Conservation (phyloP, 2,329 filamentous ascomycete species). For the Colletotrichum chlorophyti region DNA sequence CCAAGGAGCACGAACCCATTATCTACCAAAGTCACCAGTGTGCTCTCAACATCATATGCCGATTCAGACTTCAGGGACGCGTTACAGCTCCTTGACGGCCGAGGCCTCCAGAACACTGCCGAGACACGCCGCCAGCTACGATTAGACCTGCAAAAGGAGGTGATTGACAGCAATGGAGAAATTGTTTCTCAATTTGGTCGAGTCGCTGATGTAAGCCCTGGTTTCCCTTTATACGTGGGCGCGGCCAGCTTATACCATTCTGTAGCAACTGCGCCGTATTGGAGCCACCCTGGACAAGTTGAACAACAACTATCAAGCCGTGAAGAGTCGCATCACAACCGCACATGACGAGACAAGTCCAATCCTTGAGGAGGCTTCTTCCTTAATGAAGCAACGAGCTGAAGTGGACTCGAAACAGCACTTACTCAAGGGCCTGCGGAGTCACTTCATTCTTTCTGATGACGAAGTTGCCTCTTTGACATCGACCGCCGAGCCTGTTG, state of each 20-base stretch:
- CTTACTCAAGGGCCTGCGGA: constrained; percentile 77
- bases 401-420: constrained; percentile 82
- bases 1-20: constrained; percentile 68
- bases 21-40: constrained; percentile 80
- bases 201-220: constrained; percentile 78
- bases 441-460: constrained; percentile 85
- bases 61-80: constrained; percentile 92
- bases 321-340: constrained; percentile 78
- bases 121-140: constrained; percentile 81
- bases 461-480: constrained; percentile 80
- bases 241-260: not conserved
- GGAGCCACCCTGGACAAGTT: constrained; percentile 79
- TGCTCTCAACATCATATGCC: constrained; percentile 90
- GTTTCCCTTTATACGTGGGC: too few species aligned
- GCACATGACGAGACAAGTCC: constrained; percentile 77
- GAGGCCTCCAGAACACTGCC: constrained; percentile 74
- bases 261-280: constrained; percentile 86
- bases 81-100: constrained; percentile 76
- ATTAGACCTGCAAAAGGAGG: constrained; percentile 86
- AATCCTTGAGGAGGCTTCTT: constrained; percentile 78
- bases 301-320: constrained; percentile 80
- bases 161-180: constrained; percentile 90
- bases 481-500: constrained; percentile 79
- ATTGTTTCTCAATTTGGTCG: constrained; percentile 88
- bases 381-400: constrained; percentile 74